Base-by-base conservation (phyloP, 2,329 filamentous ascomycete genomes). In the Cytospora leucostoma region DNA sequence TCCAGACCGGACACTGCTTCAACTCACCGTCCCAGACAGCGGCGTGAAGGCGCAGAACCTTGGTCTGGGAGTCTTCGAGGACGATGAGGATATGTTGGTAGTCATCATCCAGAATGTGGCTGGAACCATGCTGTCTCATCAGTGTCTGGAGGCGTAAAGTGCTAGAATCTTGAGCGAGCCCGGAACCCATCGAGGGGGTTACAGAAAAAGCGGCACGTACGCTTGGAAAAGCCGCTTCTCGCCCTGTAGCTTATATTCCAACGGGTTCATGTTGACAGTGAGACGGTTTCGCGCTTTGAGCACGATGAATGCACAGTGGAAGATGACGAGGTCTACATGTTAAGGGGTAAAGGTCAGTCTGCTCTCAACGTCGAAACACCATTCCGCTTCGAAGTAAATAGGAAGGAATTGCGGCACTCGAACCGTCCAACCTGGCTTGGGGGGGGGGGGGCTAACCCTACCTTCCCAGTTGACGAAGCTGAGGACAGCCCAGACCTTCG, bases 391-490 rank as follows among this genome's bases (percentile, higher is more conserved):
- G 40, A 44, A 2, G 8, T 10, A 19, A 5, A 17, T 10, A 47
- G 40, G 12, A 13, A 47, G 44, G 11, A 27, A 27, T 27, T 10
- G n/a, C 44, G 10, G 8, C 44, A 47, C 3, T 47, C 44, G n/a
- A 47, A 4, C 7, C n/a, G n/a, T 21, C 17, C 44, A 21, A 10
- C 7, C 44, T 21, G n/a, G 8, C 44, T 6, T 21, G 38, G 3
- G n/a, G 44, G n/a, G 5, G n/a, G n/a, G n/a, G n/a, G n/a, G n/a
- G n/a, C n/a, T n/a, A 7, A 1, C 2, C 77, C 62, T 68, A 85
- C 84, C 83, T 77, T 88, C 85, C 83, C 83, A 88, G 1, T 83
- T 86, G 62, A 81, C 72, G 65, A 88, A 88, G 63, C 77, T 82
- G 7, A 88, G 71, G 4, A 74, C 77, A 0, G 82, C 82, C 85